Evolutionary conservation across 73 alveolate species (phyloP).

Genomic region (Durusdinium trenchii): DNA sequence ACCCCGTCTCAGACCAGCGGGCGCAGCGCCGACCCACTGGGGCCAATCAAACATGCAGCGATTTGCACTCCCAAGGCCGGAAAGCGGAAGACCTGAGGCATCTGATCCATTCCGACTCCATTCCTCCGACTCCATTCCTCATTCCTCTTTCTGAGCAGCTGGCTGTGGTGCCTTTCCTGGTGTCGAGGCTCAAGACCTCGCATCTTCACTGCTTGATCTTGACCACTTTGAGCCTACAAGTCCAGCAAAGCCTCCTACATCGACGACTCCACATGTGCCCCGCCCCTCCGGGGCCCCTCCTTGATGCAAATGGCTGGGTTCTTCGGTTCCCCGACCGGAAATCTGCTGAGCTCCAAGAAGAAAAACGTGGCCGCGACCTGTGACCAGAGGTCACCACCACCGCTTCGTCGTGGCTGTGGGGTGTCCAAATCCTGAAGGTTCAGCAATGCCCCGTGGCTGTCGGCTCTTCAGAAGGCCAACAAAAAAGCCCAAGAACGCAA

Average conservation of each 20-base stretch:
- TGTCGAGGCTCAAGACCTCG: constrained; percentile 43
- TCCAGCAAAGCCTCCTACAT: background rate
- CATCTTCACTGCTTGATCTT: background rate
- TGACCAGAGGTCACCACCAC: constrained; percentile 21
- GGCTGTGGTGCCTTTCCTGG: constrained; percentile 17
- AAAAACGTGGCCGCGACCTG: constrained; percentile 21
- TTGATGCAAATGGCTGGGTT: background rate
- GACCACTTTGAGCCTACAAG: background rate
- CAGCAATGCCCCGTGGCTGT: background rate
- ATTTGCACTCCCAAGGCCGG: constrained; percentile 77
- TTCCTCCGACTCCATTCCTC: too few species aligned
- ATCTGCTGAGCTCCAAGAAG: constrained; percentile 74
- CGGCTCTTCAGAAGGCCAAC: too few species aligned
- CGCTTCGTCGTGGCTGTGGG: background rate
- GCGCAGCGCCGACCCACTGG: constrained; percentile 52
- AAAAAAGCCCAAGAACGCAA: too few species aligned
- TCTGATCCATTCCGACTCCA: too few species aligned
- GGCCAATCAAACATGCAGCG: constrained; percentile 65
- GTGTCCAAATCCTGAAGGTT: constrained; percentile 29
- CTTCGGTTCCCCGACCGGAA: constrained; percentile 24
- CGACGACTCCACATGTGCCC: background rate
- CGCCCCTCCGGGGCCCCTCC: background rate
- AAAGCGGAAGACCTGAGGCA: constrained; percentile 64
- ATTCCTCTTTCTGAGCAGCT: background rate
- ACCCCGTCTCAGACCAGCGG: background rate